Base-by-base conservation (phyloP, 2,329 filamentous ascomycete genomes). In the Zalaria sp. region DNA sequence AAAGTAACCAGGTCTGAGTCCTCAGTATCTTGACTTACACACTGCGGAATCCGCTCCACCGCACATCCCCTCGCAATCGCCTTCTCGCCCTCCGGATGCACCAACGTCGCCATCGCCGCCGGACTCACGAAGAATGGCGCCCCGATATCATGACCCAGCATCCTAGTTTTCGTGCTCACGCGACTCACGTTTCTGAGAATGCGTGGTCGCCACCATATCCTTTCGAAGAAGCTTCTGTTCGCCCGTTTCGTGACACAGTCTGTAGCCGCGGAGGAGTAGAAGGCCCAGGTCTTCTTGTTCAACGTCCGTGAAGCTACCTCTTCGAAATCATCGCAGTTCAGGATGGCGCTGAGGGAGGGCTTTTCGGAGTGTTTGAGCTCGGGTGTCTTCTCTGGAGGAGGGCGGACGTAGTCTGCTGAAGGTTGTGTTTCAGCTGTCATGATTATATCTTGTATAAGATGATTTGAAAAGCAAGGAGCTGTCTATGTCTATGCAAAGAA, bases 211-310 rank as follows among this genome's bases (percentile, higher is more conserved):
- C 72, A 60, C 48, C 60, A 59, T 27, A 72, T 59, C n/a, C 64
- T 61, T 27, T 60, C 57, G 41, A 65, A 69, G 44, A 62, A 59
- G 4, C 56, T 54, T 35, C 52, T 54, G 46, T 69, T 71, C 26
- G 61, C 54, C 25, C 59, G 58, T 39, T 61, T 59, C n/a, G 67
- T 71, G 29, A 65, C 54, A 40, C 67, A 65, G 35, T 71, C 65
- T 1, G 70, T 72, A 0, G 68, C 67, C 1, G 66, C 70, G 1
- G 64, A 67, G n/a, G 60, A 63, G 52, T 71, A 72, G 46, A 64
- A 65, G 0, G 59, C 62, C 60, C 61, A 65, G 34, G 62, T 58
- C 46, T 65, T 65, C 39, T 55, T 54, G 5, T 52, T 56, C 28
- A 61, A 47, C 2, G 56, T 60, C 7, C 53, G 51, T 25, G 53